Evolutionary conservation across 768 basidiomycete species (phyloP).

Genomic region (Boletus coccyginus): DNA sequence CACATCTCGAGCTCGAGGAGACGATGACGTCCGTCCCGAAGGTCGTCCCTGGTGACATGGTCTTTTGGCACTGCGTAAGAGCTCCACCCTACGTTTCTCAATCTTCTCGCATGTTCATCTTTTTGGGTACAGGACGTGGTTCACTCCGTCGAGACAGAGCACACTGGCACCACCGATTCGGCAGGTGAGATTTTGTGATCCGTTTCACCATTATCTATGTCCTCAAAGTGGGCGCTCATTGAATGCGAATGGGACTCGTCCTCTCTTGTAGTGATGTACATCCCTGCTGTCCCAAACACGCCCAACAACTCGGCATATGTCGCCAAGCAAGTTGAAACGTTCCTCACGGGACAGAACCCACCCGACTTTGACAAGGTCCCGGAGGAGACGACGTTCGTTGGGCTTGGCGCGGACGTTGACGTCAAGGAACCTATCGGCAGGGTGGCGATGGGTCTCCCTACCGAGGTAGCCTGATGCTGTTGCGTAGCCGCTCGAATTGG

Average conservation of each 20-base stretch:
- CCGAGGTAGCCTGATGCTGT: conserved; percentile 9
- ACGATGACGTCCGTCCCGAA: conserved; percentile 71
- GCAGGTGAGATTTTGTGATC: conserved; percentile 39
- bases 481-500: no score
- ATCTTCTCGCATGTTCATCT: background rate
- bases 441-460: conserved; percentile 44
- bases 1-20: conserved; percentile 59
- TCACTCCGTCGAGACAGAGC: conserved; percentile 48
- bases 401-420: conserved; percentile 41
- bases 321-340: conserved; percentile 57
- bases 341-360: conserved; percentile 57
- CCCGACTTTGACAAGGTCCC: conserved; percentile 64
- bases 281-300: conserved; percentile 68
- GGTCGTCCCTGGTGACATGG: conserved; percentile 73
- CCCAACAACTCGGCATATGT: conserved; percentile 61
- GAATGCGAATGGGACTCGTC: background rate
- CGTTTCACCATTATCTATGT: background rate
- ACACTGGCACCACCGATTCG: conserved; percentile 54
- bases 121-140: conserved; percentile 37
- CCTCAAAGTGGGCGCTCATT: background rate
- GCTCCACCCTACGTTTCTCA: background rate
- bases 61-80: conserved; percentile 71
- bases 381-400: conserved; percentile 38
- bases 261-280: conserved; percentile 62
- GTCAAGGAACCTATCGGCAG: conserved; percentile 34